These are phyloP conservation scores for Cubamyces sp. DNA, from an alignment of 768 basidiomycete genomes.

Conservation along the genomic window DNA sequence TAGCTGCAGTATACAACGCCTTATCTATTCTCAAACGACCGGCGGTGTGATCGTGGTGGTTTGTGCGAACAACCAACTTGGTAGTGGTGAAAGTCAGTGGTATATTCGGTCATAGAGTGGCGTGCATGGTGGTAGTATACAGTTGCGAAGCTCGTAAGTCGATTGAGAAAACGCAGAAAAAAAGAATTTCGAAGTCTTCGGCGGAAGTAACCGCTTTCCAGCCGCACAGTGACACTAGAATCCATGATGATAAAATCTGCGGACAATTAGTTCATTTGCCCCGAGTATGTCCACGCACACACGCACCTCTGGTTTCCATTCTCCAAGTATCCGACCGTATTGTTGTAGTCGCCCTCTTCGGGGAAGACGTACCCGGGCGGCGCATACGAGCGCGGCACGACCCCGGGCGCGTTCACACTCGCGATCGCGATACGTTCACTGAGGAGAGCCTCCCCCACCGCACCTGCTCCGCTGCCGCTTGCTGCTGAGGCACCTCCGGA, in stretches of 20 bases:
- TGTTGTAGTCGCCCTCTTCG: slow-evolving; percentile 52
- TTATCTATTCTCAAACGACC: background rate
- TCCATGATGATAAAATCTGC: slow-evolving; percentile 29
- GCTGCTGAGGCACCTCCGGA: background rate
- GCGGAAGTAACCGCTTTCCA: background rate
- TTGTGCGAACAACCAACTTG: background rate
- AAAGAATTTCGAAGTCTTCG: background rate
- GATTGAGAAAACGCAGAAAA: no score
- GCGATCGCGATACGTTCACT: slow-evolving; percentile 46
- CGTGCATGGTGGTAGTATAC: no score
- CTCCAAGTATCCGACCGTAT: slow-evolving; percentile 53
- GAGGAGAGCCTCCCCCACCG: slow-evolving; percentile 36
- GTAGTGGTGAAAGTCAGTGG: no score
- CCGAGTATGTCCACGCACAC: background rate
- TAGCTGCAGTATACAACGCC: background rate
- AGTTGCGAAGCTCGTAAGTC: no score
- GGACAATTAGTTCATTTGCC: background rate
- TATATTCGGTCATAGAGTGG: no score
- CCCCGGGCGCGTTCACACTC: slow-evolving; percentile 43
- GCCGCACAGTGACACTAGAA: slow-evolving; percentile 18
- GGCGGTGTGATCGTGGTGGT: background rate
- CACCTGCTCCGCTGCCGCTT: slow-evolving; percentile 8
- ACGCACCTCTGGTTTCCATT: slow-evolving; percentile 57
- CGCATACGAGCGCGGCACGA: slow-evolving; percentile 48
- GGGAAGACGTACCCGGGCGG: slow-evolving; percentile 56